A percentile compares a stretch with the other conserved stretches of the same genome.
Evolutionary conservation across 2,329 filamentous ascomycete species (phyloP).

Genomic region (Fusarium protoensiforme): DNA sequence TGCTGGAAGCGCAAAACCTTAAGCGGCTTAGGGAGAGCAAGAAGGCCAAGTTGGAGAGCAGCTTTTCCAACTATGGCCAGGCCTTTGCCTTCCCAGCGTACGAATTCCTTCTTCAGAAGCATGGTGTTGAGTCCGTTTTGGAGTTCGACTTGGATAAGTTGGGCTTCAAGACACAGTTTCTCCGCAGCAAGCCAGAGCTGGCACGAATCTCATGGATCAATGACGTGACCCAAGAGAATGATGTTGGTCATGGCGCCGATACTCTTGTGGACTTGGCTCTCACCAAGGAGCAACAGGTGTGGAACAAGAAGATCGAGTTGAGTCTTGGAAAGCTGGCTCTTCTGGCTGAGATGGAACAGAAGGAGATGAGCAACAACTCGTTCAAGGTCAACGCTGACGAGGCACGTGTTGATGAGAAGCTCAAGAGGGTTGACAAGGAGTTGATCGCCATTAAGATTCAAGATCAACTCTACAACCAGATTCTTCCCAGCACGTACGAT

Average conservation of each 20-base stretch:
- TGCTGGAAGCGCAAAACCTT: conserved; percentile 44
- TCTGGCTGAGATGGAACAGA: conserved; percentile 68
- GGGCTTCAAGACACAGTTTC: conserved; percentile 79
- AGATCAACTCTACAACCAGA: conserved; percentile 76
- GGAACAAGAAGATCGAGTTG: conserved; percentile 94
- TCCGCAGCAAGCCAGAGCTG: conserved; percentile 77
- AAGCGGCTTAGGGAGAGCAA: conserved; percentile 53
- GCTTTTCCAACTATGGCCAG: conserved; percentile 73
- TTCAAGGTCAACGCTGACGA: conserved; percentile 53
- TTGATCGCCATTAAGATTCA: conserved; percentile 82
- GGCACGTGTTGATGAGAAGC: conserved; percentile 53
- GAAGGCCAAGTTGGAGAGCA: conserved; percentile 59
- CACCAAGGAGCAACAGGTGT: conserved; percentile 80
- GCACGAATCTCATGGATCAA: conserved; percentile 95
- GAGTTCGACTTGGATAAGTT: conserved; percentile 76
- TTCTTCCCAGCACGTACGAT: conserved; percentile 73
- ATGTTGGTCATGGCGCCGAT: conserved; percentile 78
- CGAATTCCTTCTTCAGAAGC: conserved; percentile 76
- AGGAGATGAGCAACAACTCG: conserved; percentile 44
- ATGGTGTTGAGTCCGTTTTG: conserved; percentile 75
- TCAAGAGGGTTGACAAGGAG: conserved; percentile 69
- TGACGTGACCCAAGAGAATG: conserved; percentile 80
- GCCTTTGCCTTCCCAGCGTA: conserved; percentile 83
- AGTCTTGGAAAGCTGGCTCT: conserved; percentile 87
- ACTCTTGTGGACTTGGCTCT: conserved; percentile 78